Evolutionary conservation across 768 basidiomycete genomes (phyloP).

Genomic region (Macrolepiota fuliginosa): DNA sequence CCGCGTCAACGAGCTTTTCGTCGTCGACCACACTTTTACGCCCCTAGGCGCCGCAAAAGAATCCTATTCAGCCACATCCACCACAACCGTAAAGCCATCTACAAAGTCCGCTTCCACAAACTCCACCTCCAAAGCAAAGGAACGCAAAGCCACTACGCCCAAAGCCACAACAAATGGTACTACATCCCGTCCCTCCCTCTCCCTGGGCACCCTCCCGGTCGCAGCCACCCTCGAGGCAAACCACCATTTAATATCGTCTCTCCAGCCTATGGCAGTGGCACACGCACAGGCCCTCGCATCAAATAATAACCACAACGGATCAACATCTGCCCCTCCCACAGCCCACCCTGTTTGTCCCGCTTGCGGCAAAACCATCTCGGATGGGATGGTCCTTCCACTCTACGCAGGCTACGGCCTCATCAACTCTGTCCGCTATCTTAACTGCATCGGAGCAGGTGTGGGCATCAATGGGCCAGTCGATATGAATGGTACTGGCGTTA

Average conservation of each 20-base stretch:
- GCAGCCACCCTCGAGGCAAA: neutral
- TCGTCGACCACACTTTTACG: conserved; percentile 23
- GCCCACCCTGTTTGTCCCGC: conserved; percentile 49
- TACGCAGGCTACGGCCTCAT: conserved; percentile 14
- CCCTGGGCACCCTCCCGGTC: conserved; percentile 25
- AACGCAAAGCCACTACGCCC: neutral
- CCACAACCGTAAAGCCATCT: neutral
- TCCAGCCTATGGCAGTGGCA: conserved; percentile 13
- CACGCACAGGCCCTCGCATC: conserved; percentile 8
- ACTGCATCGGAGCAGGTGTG: neutral
- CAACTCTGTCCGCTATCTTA: neutral
- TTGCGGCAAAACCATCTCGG: conserved; percentile 51
- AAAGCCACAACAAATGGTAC: neutral
- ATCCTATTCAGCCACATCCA: neutral
- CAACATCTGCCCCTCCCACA: conserved; percentile 44
- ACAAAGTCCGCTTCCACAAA: neutral
- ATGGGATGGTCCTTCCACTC: conserved; percentile 34
- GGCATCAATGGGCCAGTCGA: neutral
- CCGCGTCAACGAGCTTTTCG: conserved; percentile 8
- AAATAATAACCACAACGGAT: conserved; percentile 16
- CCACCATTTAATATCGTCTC: neutral
- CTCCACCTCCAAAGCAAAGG: neutral
- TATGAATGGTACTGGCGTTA: neutral
- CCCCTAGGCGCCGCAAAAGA: conserved; percentile 27
- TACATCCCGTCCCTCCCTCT: conserved; percentile 24